These are phyloP conservation scores for Metschnikowia continentalis DNA, from an alignment of 805 yeast species.

Conservation along the genomic window DNA sequence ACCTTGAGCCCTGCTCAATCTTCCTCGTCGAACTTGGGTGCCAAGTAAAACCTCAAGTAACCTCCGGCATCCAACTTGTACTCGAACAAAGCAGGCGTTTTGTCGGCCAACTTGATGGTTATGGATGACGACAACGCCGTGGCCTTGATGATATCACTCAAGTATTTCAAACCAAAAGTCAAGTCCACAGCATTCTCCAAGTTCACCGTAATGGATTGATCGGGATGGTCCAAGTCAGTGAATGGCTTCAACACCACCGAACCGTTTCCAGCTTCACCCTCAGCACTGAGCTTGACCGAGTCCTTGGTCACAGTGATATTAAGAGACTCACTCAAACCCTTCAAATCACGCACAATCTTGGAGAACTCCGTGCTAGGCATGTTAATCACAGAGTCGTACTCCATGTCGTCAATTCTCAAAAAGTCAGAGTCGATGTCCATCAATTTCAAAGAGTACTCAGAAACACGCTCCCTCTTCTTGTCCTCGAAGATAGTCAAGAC, in stretches of 20 bases:
- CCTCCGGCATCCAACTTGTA: conserved; percentile 84
- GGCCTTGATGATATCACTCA: conserved; percentile 89
- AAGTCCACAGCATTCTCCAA: conserved; percentile 83
- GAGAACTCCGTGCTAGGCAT: conserved; percentile 89
- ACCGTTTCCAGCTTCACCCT: conserved; percentile 91
- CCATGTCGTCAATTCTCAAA: conserved; percentile 90
- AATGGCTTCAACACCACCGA: conserved; percentile 80
- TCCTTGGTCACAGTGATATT: conserved; percentile 86
- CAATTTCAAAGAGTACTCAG: conserved; percentile 85
- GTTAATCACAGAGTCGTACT: conserved; percentile 77
- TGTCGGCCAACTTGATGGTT: conserved; percentile 81
- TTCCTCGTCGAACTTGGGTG: conserved; percentile 96
- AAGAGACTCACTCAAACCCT: conserved; percentile 81
- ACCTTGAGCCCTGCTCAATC: conserved; percentile 32
- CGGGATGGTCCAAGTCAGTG: conserved; percentile 77
- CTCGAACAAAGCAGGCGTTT: conserved; percentile 91
- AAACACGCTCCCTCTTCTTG: conserved; percentile 81
- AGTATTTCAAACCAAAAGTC: conserved; percentile 87
- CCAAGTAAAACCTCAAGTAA: conserved; percentile 89
- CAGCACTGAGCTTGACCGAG: conserved; percentile 81
- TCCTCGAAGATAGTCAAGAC: conserved; percentile 86
- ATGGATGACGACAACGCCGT: conserved; percentile 71
- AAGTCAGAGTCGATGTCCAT: conserved; percentile 97
- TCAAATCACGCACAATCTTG: conserved; percentile 83
- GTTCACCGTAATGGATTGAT: conserved; percentile 67